Evolutionary conservation across 2,329 filamentous ascomycete genomes (phyloP).

Genomic region (Cordyceps cateniannulata): DNA sequence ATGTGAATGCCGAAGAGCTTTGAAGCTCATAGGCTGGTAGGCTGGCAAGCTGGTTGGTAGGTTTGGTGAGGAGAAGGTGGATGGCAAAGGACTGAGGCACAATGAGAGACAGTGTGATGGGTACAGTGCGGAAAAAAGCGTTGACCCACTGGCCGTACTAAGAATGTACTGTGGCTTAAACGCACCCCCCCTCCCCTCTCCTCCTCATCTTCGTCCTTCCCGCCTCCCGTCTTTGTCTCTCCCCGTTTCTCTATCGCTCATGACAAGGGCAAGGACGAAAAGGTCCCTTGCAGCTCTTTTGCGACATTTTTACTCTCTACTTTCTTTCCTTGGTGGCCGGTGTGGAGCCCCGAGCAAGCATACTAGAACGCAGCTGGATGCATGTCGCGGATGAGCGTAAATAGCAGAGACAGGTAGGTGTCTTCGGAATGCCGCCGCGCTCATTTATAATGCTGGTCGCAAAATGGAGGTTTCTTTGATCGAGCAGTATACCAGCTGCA

Average conservation of each 20-base stretch:
- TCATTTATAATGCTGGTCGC: background rate
- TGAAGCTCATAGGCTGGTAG: background rate
- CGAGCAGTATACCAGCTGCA: background rate
- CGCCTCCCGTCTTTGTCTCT: conserved; percentile 2
- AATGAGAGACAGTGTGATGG: background rate
- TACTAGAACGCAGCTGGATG: background rate
- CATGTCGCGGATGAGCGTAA: background rate
- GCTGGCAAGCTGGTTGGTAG: background rate
- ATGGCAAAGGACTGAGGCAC: background rate
- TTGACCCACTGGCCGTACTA: background rate
- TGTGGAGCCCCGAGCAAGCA: background rate
- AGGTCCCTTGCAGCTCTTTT: conserved; percentile 1
- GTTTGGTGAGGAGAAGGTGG: background rate
- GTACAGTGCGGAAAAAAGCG: background rate
- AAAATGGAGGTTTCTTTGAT: background rate
- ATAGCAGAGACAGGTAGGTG: background rate
- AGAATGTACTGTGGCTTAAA: background rate
- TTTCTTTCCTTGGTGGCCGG: background rate
- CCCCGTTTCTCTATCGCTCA: background rate
- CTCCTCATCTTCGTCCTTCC: background rate
- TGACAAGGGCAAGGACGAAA: background rate
- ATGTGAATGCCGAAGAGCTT: background rate
- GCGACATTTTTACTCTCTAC: background rate
- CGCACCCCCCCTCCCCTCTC: background rate
- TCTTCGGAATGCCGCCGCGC: background rate